phyloP scores from a whole-genome alignment of 805 yeast species.

The Zygosaccharomyces pseudorouxii region DNA sequence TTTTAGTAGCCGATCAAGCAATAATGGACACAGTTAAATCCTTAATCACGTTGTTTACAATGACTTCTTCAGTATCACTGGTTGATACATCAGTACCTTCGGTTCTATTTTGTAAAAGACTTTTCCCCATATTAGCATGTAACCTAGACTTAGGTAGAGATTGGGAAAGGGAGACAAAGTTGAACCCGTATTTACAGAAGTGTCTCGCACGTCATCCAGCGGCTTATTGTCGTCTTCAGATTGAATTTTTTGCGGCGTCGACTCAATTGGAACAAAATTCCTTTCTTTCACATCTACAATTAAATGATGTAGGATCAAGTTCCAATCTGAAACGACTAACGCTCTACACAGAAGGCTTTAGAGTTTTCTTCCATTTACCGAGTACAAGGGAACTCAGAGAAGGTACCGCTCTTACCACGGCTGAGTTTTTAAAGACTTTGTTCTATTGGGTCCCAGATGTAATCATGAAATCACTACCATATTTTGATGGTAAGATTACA shows the following conservation, averaged over 20 bases:
- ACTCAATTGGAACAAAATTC: conserved; percentile 32
- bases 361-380: conserved; percentile 33
- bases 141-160: conserved; percentile 23
- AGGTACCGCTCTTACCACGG: conserved; percentile 25
- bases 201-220: conserved; percentile 18
- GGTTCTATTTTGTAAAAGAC: conserved; percentile 21
- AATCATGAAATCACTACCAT: conserved; percentile 21
- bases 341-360: conserved; percentile 38
- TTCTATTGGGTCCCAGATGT: conserved; percentile 28
- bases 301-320: conserved; percentile 13
- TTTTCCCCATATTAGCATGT: conserved; percentile 18
- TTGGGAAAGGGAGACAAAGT: conserved; percentile 18
- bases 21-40: conserved; percentile 25
- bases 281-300: conserved; percentile 27
- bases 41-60: conserved; percentile 18
- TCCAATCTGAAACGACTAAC: conserved; percentile 26
- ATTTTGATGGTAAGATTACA: conserved; percentile 26
- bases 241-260: conserved; percentile 32
- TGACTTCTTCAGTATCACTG: conserved; percentile 21
- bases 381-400: conserved; percentile 25
- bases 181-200: conserved; percentile 16
- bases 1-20: conserved; percentile 24
- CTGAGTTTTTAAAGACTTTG: conserved; percentile 33
- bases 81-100: conserved; percentile 14
- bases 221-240: conserved; percentile 21